Base-by-base conservation (phyloP, 2,329 filamentous ascomycete genomes). In the Verticillium longisporum region DNA sequence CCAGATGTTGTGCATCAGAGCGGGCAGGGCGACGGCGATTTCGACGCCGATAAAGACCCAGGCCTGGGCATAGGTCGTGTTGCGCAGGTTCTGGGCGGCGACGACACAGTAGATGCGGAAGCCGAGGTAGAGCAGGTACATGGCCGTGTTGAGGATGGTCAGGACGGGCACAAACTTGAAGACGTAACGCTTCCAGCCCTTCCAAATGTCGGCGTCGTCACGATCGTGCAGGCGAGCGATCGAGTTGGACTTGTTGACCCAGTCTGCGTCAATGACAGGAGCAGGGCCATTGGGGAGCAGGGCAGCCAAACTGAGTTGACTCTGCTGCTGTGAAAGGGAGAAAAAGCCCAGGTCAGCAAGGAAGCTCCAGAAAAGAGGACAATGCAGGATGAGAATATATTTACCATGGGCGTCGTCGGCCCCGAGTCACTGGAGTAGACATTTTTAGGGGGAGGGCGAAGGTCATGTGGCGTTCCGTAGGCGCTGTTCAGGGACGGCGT, bases 1-100 rank as follows among this genome's bases (percentile, higher is more conserved):
- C 81, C 82, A 85, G 41, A 78, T 73, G 66, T 83, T 83, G 73
- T 86, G 83, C 74, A 84, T 77, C 38, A 85, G 71, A 3, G 80
- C 77, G 6, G 83, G 83, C 59, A 84, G 75, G 5, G 81, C 80
- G 7, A 80, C 77, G n/a, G 75, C 72, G 45, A 83, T 69, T 67
- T 86, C 83, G 61, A 85, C 77, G 31, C 73, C 79, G 60, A 86
- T 81, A 65, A 86, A 86, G 6, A 84, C 67, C 83, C 83, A 86
- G 2, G 83, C 83, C 55, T 80, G 77, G 4, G 75, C 73, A 63
- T 79, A 86, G 2, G 72, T 73, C 26, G 72, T 68, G 3, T 68
- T 57, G 4, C 72, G 71, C 1, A 70, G 70, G 1, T 75, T 71
- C 65, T 86, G 82, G 1, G 83, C 82, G 55, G 72, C 71, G n/a